Base-by-base conservation (phyloP, 108 stramenopile species). In the Nitzschia palea region DNA sequence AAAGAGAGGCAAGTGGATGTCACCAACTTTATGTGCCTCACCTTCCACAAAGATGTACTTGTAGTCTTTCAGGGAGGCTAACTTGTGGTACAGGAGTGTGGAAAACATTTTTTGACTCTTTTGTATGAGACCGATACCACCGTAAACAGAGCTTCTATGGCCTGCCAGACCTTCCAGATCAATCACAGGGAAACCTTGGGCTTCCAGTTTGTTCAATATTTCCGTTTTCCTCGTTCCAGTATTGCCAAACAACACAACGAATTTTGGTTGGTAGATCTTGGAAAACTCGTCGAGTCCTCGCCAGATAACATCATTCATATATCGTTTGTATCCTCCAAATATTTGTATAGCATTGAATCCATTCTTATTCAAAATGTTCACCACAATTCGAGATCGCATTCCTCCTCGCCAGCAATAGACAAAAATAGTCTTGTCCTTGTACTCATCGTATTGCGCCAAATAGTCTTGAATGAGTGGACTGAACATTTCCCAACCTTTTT, bases 21-120 rank as follows among this genome's bases (percentile, higher is more conserved):
- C 55, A n/a, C 55, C 55, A 1, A 56, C 33, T 32, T 56, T 56
- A 32, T 56, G 55, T 33, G 55, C 55, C 26, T 56, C 55, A 4
- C 55, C 55, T 34, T 56, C 55, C 2, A 56, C 33, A 26, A 56
- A 56, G 1, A 56, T 56, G 4, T 56, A 56, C 30, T 56, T 33
- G 55, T 10, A 56, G 0, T 34, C 55, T 32, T 56, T 34, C 3
- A 56, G 55, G 2, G 55, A 31, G 14, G 30, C 33, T 32, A 56
- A 26, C 29, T 31, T 34, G 29, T 56, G 55, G 33, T 33, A 56
- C 28, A 56, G 33, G 6, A 56, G 20, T 4, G 33, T 56, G 3
- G 55, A 34, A 34, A 56, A 56, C 55, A 56, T 56, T 34, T 56
- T 56, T 20, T 56, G 55, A 4, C 31, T 56, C 55, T 56, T 56